Conservation (phyloP, 2,329 filamentous ascomycete genomes). For the Verticillium klebahnii region DNA sequence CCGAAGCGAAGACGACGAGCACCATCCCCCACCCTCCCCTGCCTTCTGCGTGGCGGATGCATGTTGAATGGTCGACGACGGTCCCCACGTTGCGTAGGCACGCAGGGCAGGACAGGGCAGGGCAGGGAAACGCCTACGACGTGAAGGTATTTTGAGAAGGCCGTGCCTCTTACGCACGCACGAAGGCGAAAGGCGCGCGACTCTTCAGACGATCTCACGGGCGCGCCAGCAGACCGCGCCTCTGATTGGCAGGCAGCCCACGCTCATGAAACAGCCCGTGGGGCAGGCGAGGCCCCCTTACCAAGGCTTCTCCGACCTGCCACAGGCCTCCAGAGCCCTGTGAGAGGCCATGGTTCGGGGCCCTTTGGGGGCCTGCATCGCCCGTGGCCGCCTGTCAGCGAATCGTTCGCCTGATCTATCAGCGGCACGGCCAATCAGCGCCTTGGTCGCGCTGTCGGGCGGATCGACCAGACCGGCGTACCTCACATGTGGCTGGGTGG, state of each 20-base stretch:
- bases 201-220: not conserved
- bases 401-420: slow-evolving; percentile 1
- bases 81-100: not conserved
- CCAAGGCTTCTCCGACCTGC: not conserved
- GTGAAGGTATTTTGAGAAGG: not conserved
- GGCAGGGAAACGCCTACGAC: not conserved
- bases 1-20: not conserved
- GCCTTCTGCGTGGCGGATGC: not conserved
- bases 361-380: not conserved
- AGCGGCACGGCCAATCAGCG: not conserved
- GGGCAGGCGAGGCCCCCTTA: not conserved
- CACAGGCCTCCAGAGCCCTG: not conserved
- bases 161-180: too few relatives aligned
- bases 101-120: not conserved
- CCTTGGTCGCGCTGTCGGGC: not conserved
- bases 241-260: not conserved
- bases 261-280: not conserved
- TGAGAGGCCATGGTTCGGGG: not conserved
- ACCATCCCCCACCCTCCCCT: not conserved
- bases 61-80: not conserved
- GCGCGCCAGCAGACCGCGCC: not conserved
- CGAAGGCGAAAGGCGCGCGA: not conserved
- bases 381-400: slow-evolving; percentile 4
- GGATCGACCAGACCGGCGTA: not conserved
- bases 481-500: too few relatives aligned